Evolutionary conservation across 345 rosid species (phyloP).

Genomic region (Populus davidiana): DNA sequence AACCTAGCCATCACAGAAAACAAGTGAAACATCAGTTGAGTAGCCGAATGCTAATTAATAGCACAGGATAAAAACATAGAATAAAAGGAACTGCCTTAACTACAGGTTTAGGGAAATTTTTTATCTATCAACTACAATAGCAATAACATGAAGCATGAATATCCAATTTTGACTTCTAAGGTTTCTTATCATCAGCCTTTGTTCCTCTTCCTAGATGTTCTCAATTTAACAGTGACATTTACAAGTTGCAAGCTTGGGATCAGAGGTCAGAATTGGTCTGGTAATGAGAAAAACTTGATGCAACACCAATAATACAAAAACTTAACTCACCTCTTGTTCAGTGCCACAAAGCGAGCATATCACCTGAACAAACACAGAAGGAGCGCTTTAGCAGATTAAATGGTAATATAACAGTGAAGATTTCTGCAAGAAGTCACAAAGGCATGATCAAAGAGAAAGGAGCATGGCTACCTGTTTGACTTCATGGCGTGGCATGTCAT

Average conservation of each 20-base stretch:
- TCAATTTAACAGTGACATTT: background rate
- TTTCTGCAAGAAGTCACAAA: background rate
- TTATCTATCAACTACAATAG: background rate
- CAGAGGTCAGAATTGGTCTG: no score
- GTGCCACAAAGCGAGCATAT: constrained; percentile 80
- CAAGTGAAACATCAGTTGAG: background rate
- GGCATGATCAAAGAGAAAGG: background rate
- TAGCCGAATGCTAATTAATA: background rate
- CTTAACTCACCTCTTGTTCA: constrained; percentile 66
- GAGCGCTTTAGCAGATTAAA: background rate
- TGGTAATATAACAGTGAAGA: background rate
- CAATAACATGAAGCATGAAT: background rate
- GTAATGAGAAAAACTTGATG: no score
- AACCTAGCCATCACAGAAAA: constrained; percentile 44
- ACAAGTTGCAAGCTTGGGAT: background rate
- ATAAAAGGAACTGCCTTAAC: background rate
- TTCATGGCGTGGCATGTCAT: constrained; percentile 81
- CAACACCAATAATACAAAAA: background rate
- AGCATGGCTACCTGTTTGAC: constrained; percentile 46
- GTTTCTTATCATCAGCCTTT: background rate
- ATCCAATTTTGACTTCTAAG: background rate
- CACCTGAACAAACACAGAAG: constrained; percentile 36
- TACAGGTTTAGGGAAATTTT: background rate
- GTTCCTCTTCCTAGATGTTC: no score
- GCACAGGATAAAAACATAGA: background rate